These are phyloP conservation scores for Silene latifolia DNA, from an alignment of 148 eudicot species.

Conservation along the genomic window DNA sequence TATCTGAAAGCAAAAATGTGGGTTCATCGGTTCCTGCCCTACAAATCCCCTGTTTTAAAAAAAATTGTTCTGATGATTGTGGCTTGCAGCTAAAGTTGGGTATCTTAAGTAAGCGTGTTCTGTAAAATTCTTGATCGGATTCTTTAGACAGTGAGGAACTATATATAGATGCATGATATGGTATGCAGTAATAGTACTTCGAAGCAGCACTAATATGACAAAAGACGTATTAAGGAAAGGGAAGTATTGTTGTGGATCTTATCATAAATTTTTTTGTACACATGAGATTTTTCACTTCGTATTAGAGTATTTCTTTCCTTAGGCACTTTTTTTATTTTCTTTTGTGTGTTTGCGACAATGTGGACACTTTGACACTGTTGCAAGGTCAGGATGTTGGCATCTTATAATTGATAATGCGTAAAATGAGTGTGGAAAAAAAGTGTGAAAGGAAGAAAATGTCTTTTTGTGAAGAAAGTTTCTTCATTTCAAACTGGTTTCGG, in stretches of 20 bases:
- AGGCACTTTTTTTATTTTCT: not conserved
- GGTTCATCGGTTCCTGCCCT: not conserved
- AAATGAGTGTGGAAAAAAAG: not conserved
- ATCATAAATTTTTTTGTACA: not conserved
- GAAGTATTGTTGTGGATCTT: not conserved
- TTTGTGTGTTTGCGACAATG: not conserved
- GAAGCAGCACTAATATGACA: not conserved
- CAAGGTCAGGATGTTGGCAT: not conserved
- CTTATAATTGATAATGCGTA: not conserved
- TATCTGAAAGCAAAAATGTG: not conserved
- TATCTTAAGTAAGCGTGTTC: not conserved
- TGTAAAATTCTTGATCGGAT: not conserved
- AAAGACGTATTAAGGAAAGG: not conserved
- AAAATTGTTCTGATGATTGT: not conserved
- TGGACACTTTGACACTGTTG: not conserved
- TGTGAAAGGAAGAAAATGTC: not conserved
- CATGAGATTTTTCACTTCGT: not conserved
- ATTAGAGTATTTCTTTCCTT: not conserved
- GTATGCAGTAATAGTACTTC: not conserved
- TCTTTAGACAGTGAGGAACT: not conserved
- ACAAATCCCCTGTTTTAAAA: not conserved
- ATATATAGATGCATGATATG: not conserved
- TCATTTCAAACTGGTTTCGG: not conserved
- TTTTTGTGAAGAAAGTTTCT: not conserved
- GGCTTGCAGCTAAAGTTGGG: not conserved